Conservation (phyloP, 106 monocot genomes). For the Dioscorea zingiberensis region DNA sequence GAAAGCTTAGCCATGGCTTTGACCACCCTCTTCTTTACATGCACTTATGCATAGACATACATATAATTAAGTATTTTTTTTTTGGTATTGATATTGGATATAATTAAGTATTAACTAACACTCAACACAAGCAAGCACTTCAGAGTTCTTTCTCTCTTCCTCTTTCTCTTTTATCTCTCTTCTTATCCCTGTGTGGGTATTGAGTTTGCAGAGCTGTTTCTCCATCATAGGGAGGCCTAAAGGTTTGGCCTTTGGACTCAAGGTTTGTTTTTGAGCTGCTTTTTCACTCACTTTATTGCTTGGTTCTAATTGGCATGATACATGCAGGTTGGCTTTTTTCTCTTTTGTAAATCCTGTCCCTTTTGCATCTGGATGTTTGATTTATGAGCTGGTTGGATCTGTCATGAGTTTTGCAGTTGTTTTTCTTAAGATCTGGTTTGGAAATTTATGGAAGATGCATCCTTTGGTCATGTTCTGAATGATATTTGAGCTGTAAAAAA, state of each 20-base stretch:
- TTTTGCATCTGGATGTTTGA: too few relatives aligned
- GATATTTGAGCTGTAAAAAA: too few relatives aligned
- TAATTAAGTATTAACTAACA: background rate
- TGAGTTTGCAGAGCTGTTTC: background rate
- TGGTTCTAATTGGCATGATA: background rate
- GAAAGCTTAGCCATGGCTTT: slow-evolving; percentile 16
- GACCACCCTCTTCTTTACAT: slow-evolving; percentile 22
- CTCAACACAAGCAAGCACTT: too few relatives aligned
- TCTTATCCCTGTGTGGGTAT: slow-evolving; percentile 2
- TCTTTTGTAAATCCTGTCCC: too few relatives aligned
- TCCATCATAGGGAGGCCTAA: background rate
- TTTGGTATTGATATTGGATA: background rate
- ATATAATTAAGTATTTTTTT: too few relatives aligned
- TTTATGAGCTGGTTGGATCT: too few relatives aligned
- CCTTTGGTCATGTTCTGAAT: too few relatives aligned
- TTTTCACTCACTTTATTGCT: background rate
- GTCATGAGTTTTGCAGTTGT: background rate
- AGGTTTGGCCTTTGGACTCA: slow-evolving; percentile 8
- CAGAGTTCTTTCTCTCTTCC: too few relatives aligned
- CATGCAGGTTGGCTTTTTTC: too few relatives aligned
- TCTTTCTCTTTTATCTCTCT: background rate
- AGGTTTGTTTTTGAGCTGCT: slow-evolving; percentile 11
- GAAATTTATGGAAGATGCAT: too few relatives aligned
- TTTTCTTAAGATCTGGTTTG: too few relatives aligned
- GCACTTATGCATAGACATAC: background rate